Conservation (phyloP, 164 flowering plant species). For the Cinnamomum chago region DNA sequence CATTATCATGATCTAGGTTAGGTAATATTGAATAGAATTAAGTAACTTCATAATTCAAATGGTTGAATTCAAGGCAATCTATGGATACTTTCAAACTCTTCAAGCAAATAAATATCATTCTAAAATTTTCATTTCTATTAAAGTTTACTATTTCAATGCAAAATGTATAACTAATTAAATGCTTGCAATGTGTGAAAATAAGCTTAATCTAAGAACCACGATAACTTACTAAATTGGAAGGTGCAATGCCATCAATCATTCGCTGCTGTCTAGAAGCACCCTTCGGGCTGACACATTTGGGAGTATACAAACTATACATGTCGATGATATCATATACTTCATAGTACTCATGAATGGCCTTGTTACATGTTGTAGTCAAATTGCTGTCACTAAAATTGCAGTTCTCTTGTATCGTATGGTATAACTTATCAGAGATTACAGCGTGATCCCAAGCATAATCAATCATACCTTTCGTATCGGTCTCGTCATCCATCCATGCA, state of each 20-base stretch:
- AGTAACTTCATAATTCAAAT: no score
- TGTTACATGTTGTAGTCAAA: slow-evolving; percentile 22
- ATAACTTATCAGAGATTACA: slow-evolving; percentile 46
- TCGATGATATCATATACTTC: slow-evolving; percentile 54
- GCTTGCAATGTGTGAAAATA: no score
- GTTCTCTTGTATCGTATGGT: not conserved
- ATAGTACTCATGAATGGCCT: slow-evolving; percentile 34
- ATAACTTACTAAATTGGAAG: slow-evolving; percentile 42
- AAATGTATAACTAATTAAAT: no score
- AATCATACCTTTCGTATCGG: slow-evolving; percentile 64
- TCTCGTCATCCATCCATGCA: slow-evolving; percentile 62
- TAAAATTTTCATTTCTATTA: no score
- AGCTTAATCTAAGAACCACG: slow-evolving; percentile 9
- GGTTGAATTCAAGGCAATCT: no score
- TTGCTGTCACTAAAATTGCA: slow-evolving; percentile 10
- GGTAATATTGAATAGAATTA: no score
- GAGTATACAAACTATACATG: slow-evolving; percentile 74
- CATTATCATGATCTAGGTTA: no score
- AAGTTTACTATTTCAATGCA: no score
- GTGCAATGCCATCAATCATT: slow-evolving; percentile 44
- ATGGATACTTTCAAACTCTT: no score
- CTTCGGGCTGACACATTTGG: slow-evolving; percentile 28
- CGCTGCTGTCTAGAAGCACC: slow-evolving; percentile 35
- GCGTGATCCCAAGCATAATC: slow-evolving; percentile 90
- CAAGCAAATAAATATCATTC: no score